A percentile compares a stretch with the other conserved stretches of the same genome.
Conservation (phyloP, 768 basidiomycete species). For the Rhizopogon rudus region DNA sequence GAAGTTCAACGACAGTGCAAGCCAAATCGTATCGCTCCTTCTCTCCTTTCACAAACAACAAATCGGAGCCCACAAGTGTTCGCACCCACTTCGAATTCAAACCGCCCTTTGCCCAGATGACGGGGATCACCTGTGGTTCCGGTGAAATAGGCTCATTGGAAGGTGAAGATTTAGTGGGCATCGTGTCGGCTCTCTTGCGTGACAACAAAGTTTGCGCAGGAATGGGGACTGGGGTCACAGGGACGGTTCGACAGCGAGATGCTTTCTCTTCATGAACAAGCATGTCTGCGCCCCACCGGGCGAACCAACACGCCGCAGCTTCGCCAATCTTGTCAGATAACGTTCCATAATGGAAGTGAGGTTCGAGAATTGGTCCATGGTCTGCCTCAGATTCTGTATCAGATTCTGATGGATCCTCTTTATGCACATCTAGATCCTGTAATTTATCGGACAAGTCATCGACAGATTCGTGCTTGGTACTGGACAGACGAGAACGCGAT, state of each 20-base stretch:
- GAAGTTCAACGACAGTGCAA: constrained; percentile 66
- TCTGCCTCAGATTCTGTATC: constrained; percentile 23
- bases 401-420: constrained; percentile 33
- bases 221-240: constrained; percentile 11
- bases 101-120: constrained; percentile 74
- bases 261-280: constrained; percentile 54
- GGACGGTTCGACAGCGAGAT: constrained; percentile 9
- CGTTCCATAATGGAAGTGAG: constrained; percentile 75
- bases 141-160: constrained; percentile 9
- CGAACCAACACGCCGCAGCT: constrained; percentile 82
- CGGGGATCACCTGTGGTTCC: constrained; percentile 30
- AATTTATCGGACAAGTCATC: constrained; percentile 26
- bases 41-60: constrained; percentile 76
- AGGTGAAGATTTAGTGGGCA: constrained; percentile 17
- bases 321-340: constrained; percentile 90
- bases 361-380: constrained; percentile 15
- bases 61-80: constrained; percentile 71
- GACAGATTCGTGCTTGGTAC: constrained; percentile 6
- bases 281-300: constrained; percentile 81
- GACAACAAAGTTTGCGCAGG: constrained; percentile 10
- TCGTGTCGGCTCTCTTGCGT: constrained; percentile 26
- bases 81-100: constrained; percentile 69
- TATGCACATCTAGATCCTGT: constrained; percentile 27
- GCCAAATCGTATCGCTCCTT: constrained; percentile 79
- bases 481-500: neutral